A percentile compares a stretch with the other conserved stretches of the same genome.
These are phyloP conservation scores for Dryas drummondii DNA, from an alignment of 306 rosid genomes.

Conservation along the genomic window DNA sequence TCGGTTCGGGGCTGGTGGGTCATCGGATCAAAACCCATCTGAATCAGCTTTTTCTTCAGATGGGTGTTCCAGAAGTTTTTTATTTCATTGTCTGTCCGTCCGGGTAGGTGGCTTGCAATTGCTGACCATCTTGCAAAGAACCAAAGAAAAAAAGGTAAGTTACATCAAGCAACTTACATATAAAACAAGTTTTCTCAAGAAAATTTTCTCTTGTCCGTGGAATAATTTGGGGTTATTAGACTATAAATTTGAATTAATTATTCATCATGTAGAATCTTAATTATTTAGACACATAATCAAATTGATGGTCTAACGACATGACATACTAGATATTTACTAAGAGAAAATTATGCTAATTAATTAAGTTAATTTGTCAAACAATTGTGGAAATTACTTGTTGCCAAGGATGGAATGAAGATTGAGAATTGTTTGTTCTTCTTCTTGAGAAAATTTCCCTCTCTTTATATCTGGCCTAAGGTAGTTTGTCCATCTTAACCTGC, in stretches of 20 bases:
- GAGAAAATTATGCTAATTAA: too few relatives aligned
- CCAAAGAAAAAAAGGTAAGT: background rate
- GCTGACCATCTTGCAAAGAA: constrained; percentile 56
- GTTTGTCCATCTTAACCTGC: constrained; percentile 64
- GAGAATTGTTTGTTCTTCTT: constrained; percentile 65
- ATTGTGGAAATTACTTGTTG: constrained; percentile 44
- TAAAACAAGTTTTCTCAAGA: background rate
- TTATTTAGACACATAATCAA: too few relatives aligned
- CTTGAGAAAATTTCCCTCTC: constrained; percentile 61
- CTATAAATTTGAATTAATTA: too few relatives aligned
- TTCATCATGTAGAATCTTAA: too few relatives aligned
- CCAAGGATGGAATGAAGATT: constrained; percentile 64
- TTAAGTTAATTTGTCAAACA: background rate
- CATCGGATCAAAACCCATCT: constrained; percentile 67
- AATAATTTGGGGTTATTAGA: too few relatives aligned
- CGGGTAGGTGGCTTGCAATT: constrained; percentile 60
- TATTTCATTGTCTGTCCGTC: constrained; percentile 64
- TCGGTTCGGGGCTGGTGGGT: constrained; percentile 63
- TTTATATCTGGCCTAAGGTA: constrained; percentile 61
- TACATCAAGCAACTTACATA: background rate
- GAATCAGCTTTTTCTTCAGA: constrained; percentile 59
- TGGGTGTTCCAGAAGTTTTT: constrained; percentile 71
- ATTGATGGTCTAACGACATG: too few relatives aligned
- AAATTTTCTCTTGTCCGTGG: too few relatives aligned
- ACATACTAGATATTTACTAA: too few relatives aligned